Base-by-base conservation (phyloP, 306 rosid genomes). In the Malus domestica region DNA sequence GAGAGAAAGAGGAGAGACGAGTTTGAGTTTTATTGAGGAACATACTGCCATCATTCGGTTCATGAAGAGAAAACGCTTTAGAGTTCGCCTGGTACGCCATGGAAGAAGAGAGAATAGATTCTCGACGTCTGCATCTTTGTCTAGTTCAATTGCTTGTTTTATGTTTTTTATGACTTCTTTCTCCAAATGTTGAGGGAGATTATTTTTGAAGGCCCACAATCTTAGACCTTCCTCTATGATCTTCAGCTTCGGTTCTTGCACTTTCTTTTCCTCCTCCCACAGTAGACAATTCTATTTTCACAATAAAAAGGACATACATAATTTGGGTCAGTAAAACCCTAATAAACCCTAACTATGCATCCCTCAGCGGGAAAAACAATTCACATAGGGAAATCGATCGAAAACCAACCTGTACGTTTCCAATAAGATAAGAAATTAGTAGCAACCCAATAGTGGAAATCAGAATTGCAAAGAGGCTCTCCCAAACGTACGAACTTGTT, bases 361-460 rank as follows among this genome's bases (percentile, higher is more conserved):
- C 52, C 52, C 16, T 46, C 18, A 14, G 29, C 40, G 2, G 18
- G 32, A 27, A 60, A 14, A 25, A 25, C 1, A 45, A 60, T 10
- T 2, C 5, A 63, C 44, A 8, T 45, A 68, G 18, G 1, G 27
- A 68, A 35, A 7, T 7, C 40, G n/a, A 20, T 64, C 20, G 49
- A 6, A 32, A 25, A 11, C 65, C 54, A 61, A 72, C 81, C 76
- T 78, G 81, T 35, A 78, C 30, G 51, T 78, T 78, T n/a, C 76
- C 81, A 15, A 71, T 70, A 23, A 78, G 72, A 52, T 78, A 78
- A 18, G 64, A 35, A 64, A 71, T 52, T 14, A 78, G 65, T 40
- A 71, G 76, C 71, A 71, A 42, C 5, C 76, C 76, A 9, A 23
- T 11, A 54, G 71, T 16, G 25, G 71, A 30, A 32, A 62, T 38